Base-by-base conservation (phyloP, 768 basidiomycete genomes). In the Lentinula aciculospora region DNA sequence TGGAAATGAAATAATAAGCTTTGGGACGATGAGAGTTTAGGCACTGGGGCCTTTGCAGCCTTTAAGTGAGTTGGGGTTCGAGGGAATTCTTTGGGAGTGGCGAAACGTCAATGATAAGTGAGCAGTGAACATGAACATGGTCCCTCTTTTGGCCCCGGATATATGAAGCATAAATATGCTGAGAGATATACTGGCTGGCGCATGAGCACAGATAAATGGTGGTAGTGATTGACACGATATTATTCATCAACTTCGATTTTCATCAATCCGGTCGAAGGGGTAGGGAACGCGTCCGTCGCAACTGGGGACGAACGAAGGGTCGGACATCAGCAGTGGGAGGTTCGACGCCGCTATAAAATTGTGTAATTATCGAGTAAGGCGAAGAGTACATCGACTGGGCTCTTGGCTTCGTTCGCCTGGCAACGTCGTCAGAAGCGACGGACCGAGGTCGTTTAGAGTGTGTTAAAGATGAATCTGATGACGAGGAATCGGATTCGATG, bases 391-490 rank as follows among this genome's bases (percentile, higher is more conserved):
- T 19, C 19, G 55, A 54, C 27, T 62, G 57, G 25, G 53, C 44
- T 31, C 62, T 53, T 10, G 44, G 56, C 15, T 60, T 64, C 60
- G 53, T 71, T 64, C 60, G 68, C 60, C 39, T 68, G 62, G 60
- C 45, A 70, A 71, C 54, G 46, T 69, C 66, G 54, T 68, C 70
- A 39, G 71, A 70, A 27, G 72, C 71, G 51, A 72, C 64, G 25
- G 74, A 76, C n/a, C 75, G 71, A 37, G 69, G 68, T 53, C 74
- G 71, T 63, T 77, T 77, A 57, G 66, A 68, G 53, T 70, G 67
- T 28, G 67, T 42, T 28, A n/a, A 40, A 23, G 58, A 47, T 12
- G 36, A 29, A 6, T 39, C 39, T 23, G 50, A 42, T 29, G 36
- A 17, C n/a, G 50, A 17, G 21, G 23, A 15, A 27, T 58, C 58